phyloP scores from a whole-genome alignment of 257 asterid genomes.

The Forsythia viridissima region DNA sequence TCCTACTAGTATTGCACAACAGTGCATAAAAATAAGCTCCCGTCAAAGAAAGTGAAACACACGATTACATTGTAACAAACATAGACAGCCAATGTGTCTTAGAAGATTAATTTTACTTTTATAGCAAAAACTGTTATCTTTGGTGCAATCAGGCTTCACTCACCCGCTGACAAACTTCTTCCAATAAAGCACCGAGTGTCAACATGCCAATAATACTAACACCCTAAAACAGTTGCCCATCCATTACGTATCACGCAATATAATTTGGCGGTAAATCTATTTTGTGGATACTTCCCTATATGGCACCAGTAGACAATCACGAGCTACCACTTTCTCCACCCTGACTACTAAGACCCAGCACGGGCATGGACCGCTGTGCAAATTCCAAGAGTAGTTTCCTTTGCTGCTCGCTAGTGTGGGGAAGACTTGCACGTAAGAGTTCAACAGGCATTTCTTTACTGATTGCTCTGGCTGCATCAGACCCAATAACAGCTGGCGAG shows the following conservation, averaged over 20 bases:
- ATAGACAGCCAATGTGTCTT: neutral
- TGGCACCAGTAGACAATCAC: slow-evolving; percentile 20
- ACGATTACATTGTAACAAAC: neutral
- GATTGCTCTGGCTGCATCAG: slow-evolving; percentile 60
- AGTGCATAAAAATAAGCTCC: slow-evolving; percentile 26
- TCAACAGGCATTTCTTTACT: slow-evolving; percentile 74
- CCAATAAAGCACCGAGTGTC: neutral
- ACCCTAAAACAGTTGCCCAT: neutral
- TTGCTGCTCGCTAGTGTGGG: slow-evolving; percentile 78
- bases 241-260: too few species aligned
- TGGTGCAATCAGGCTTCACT: slow-evolving; percentile 12
- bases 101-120: neutral
- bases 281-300: neutral
- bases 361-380: slow-evolving; percentile 66
- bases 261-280: neutral
- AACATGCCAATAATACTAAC: slow-evolving; percentile 18
- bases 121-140: slow-evolving; percentile 9
- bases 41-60: slow-evolving; percentile 1
- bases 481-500: slow-evolving; percentile 37
- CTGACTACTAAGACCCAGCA: slow-evolving; percentile 32
- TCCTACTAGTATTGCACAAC: slow-evolving; percentile 30
- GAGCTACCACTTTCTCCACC: slow-evolving; percentile 42
- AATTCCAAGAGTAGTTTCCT: slow-evolving; percentile 59
- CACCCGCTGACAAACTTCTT: slow-evolving; percentile 7
- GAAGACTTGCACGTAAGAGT: slow-evolving; percentile 74